Evolutionary conservation across 306 rosid species (phyloP), one percentile per base, ranked within the genome.

Genomic region (Begonia loranthoides): DNA sequence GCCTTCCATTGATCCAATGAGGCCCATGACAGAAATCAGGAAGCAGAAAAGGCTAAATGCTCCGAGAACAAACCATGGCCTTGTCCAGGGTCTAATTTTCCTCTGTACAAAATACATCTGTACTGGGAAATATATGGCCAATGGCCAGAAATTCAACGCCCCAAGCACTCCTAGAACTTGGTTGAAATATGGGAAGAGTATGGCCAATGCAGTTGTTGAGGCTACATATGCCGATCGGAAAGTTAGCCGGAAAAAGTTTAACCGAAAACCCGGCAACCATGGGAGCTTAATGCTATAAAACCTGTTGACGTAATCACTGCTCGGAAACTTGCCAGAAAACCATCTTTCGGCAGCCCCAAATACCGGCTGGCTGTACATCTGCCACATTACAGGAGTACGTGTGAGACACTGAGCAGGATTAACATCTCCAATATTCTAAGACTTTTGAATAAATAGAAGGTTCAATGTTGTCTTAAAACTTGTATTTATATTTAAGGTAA

Each of bases 101-200:
- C 73, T 84, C 59, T 75, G 97, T 50, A 72, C 71, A 59, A 81
- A 71, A 72, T 84, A 77, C 97, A 88, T 84, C 60, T 88, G 89
- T 40, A 88, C 87, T 0, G 97, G 95, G 56, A 88, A 88, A 57
- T 84, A 84, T 55, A 88, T 61, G 13, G 74, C 61, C 63, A 88
- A 39, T 52, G 97, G 95, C 97, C 97, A 88, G 66, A 88, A 88
- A 69, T 73, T 73, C 15, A 84, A 50, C 33, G 97, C 89, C 22
- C 97, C 97, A 19, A 88, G 52, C 17, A 88, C 64, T 47, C 89
- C 95, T 41, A 88, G 52, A 17, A 84, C 82, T 60, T 67, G 71
- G 68, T 88, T 81, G 79, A 88, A 84, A 67, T 88, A 88, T 40
- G 97, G 97, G 57, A 88, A 88, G 1, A 81, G 2, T n/a, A 79